Evolutionary conservation across 2,329 filamentous ascomycete genomes (phyloP), one percentile per base, ranked within the genome.

Genomic region (Penicillium sp.): DNA sequence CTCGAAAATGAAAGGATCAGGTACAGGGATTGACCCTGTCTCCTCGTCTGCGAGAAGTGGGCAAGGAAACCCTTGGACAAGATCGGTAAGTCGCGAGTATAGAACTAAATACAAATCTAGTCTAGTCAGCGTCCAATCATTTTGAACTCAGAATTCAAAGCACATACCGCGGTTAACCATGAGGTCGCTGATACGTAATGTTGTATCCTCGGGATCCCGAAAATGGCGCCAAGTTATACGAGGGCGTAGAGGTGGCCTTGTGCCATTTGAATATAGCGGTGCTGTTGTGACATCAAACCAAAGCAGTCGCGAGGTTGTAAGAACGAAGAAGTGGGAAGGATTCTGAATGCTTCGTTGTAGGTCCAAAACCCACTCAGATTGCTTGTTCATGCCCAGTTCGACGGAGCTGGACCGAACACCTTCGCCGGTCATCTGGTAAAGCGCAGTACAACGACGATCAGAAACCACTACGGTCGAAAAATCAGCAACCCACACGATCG

Each of bases 341-440:
- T 72, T 66, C 3, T 55, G 63, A 9, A 72, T 66, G 53, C 78
- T 75, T 45, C 66, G 62, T 53, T 71, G 70, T 18, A 81, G 58
- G 55, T 81, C 79, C 31, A 85, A 60, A 37, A 84, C 77, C 78
- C 80, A 82, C 50, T 78, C 72, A 5, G 68, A 68, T 32, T 64
- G 56, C 40, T 62, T 65, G 15, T 55, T 53, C 44, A 72, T 59
- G 9, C 66, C 64, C 37, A 76, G 56, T 42, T 72, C 66, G 49
- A 75, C 59, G 10, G 58, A 41, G 42, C 62, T 63, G 31, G 66
- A 58, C 40, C 52, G 54, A 37, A 60, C 47, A 1, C 60, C 55
- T 6, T 60, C 48, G 7, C 59, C 60, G 23, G 61, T 54, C 24
- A 67, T 59, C 29, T 62, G 58, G 57, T 69, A 75, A 27, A 75